phyloP scores from a whole-genome alignment of 306 rosid species.

The Amphicarpaea edgeworthii region DNA sequence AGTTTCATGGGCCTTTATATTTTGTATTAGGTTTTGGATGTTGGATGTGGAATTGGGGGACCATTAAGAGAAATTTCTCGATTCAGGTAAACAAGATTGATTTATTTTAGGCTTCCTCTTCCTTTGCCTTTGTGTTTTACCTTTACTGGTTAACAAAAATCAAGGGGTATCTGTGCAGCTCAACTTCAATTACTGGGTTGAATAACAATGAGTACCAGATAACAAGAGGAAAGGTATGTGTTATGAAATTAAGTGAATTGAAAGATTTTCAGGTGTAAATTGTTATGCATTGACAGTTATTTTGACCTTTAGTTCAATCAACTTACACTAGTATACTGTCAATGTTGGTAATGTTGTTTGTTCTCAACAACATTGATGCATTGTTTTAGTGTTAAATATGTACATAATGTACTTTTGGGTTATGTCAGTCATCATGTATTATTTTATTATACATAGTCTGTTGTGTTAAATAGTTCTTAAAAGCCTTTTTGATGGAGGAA shows the following conservation, averaged over 20 bases:
- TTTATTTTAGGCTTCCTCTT: background rate
- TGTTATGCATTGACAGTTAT: constrained; percentile 2
- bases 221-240: constrained; percentile 82
- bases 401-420: background rate
- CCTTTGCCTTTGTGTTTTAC: too few species aligned
- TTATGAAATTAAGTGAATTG: constrained; percentile 27
- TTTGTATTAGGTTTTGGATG: constrained; percentile 78
- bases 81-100: constrained; percentile 68
- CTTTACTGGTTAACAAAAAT: constrained; percentile 22
- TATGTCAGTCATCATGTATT: constrained; percentile 13
- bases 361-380: constrained; percentile 7
- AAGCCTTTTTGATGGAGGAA: constrained; percentile 5
- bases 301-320: constrained; percentile 13
- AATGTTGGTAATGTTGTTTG: too few species aligned
- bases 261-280: constrained; percentile 11
- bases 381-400: background rate
- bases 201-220: constrained; percentile 98
- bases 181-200: constrained; percentile 79
- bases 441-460: background rate
- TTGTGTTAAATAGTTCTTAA: constrained; percentile 5
- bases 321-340: too few species aligned
- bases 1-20: background rate
- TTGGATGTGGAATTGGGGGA: constrained; percentile 98
- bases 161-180: constrained; percentile 55
- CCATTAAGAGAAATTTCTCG: constrained; percentile 90